Base-by-base conservation (phyloP, 2,329 filamentous ascomycete genomes). In the Chaetomium strumarium region DNA sequence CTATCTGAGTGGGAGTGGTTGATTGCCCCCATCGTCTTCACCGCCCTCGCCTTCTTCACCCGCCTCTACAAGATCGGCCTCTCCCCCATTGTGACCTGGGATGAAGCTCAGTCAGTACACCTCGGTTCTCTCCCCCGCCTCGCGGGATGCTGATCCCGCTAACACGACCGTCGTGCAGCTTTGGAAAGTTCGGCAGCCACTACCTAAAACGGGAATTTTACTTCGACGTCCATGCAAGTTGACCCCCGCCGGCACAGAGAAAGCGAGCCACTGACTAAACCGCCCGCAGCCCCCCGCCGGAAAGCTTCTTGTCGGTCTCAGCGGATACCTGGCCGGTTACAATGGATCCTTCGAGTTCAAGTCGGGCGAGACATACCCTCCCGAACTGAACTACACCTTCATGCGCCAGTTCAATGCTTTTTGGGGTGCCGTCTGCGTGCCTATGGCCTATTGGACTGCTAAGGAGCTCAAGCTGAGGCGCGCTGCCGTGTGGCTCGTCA, bases 301-400 rank as follows among this genome's bases (percentile, higher is more conserved):
- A 68, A 99, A 99, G 78, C 97, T 99, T 83, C 84, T 99, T 52
- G 92, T 99, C 63, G 93, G 93, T 58, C 80, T 99, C 47, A 97
- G 93, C 7, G 93, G 93, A 67, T 95, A 95, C 67, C 79, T 99
- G 56, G 95, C 92, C 61, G 92, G 92, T 60, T 99, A 99, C 78
- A 99, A 99, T 75, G 93, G 93, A 53, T 95, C 92, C 4, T 99
- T 99, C 72, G 93, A 99, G 68, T 99, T 99, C 80, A 99, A 99
- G 73, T 97, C 92, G 49, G 93, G 93, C 68, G 93, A 97, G 67
- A 90, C 82, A 50, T 99, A 99, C 69, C 93, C 93, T 11, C 83
- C 85, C 62, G 90, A 97, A 65, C 79, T 99, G 67, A 86, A 99
- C 76, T 99, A 95, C 71, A 95, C 91, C 63, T 96, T 96, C 67